A percentile compares a stretch with the other conserved stretches of the same genome.
These are phyloP conservation scores for Starmerella vitae DNA, from an alignment of 805 yeast species.

Conservation along the genomic window DNA sequence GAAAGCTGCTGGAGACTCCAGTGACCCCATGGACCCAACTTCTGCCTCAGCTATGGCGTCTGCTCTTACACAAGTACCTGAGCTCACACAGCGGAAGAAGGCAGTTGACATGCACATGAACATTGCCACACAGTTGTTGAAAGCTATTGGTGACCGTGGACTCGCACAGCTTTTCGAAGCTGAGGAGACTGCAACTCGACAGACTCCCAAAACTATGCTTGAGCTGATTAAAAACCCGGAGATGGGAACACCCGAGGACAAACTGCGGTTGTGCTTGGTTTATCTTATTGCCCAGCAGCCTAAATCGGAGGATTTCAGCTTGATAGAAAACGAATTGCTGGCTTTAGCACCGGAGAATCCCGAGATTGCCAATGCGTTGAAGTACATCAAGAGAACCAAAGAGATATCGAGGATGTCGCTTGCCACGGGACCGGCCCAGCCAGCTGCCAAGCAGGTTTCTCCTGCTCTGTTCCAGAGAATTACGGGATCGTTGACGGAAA, in stretches of 20 bases:
- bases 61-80: slow-evolving; percentile 87
- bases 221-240: slow-evolving; percentile 40
- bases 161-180: slow-evolving; percentile 87
- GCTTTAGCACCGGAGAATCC: slow-evolving; percentile 35
- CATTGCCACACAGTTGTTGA: slow-evolving; percentile 69
- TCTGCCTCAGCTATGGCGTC: slow-evolving; percentile 65
- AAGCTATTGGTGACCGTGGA: slow-evolving; percentile 72
- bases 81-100: slow-evolving; percentile 72
- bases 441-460: slow-evolving; percentile 19
- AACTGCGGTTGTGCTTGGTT: slow-evolving; percentile 79
- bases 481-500: slow-evolving; percentile 58
- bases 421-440: slow-evolving; percentile 25
- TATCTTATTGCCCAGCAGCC: slow-evolving; percentile 32
- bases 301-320: slow-evolving; percentile 35
- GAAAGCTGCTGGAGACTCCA: slow-evolving; percentile 62
- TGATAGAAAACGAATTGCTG: slow-evolving; percentile 49
- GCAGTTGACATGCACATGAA: slow-evolving; percentile 95
- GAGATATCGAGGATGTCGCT: slow-evolving; percentile 46
- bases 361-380: slow-evolving; percentile 46
- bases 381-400: slow-evolving; percentile 66
- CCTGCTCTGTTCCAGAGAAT: slow-evolving; percentile 36
- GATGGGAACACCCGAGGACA: slow-evolving; percentile 48
- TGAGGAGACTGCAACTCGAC: slow-evolving; percentile 57
- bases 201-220: slow-evolving; percentile 43
- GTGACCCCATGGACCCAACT: slow-evolving; percentile 39